Evolutionary conservation across 805 yeast species (phyloP), one percentile per base, ranked within the genome.

Genomic region (Metschnikowia orientalis): DNA sequence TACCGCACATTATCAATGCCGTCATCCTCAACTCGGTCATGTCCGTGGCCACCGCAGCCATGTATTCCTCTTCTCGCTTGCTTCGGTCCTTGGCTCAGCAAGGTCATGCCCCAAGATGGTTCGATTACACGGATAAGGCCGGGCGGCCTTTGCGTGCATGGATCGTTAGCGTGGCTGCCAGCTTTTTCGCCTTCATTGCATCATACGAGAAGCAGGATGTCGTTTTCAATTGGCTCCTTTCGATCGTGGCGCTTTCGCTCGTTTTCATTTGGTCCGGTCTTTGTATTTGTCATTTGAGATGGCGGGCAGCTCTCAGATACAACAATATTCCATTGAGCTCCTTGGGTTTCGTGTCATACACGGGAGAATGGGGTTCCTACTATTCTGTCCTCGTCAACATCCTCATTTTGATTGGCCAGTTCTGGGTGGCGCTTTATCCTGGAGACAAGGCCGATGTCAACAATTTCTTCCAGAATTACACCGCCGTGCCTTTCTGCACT

Each of bases 401-500:
- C n/a, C 53, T 65, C 30, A 56, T 65, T 25, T 51, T 65, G 44
- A 48, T 65, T 30, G 68, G 65, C 16, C 70, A 64, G 48, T 65
- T 65, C 47, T 65, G 68, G 67, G 63, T 64, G 28, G 66, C 69
- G 6, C 59, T 65, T 34, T 65, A 41, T 53, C 71, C 71, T 2
- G 47, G 30, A 14, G 44, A 47, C 17, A 41, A 44, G 40, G 40
- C 57, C 14, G 38, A 45, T 23, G 56, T 45, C 12, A 58, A 53
- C 44, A 45, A 48, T 25, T 53, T 53, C 26, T 53, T 53, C 37
- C 52, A 53, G 37, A 53, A 53, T 42, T 53, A 53, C 37, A 42
- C 47, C 26, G 51, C 54, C 18, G 32, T 45, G 5, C 55, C 54
- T 3, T 46, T 51, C 40, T 35, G 49, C 17, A 35, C 52, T 26